A percentile compares a stretch with the other conserved stretches of the same genome.
These are phyloP conservation scores for Xylaria sp. DNA, from an alignment of 2,329 filamentous ascomycete species.

Conservation along the genomic window DNA sequence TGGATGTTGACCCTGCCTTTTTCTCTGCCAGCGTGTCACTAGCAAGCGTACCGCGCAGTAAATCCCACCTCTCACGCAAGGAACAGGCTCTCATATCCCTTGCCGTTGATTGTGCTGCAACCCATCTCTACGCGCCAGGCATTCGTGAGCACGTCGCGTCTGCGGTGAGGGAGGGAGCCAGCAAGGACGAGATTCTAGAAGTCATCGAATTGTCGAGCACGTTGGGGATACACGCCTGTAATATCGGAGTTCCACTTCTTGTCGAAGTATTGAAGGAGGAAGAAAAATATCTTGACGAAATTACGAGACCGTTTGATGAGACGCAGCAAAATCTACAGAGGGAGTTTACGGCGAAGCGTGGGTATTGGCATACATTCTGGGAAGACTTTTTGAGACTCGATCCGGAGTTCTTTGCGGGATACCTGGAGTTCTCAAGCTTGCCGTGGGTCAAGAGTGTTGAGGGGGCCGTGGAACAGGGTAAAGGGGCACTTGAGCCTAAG, in stretches of 20 bases:
- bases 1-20: conserved; percentile 42
- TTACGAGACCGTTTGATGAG: conserved; percentile 50
- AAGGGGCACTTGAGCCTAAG: conserved; percentile 55
- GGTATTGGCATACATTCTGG: conserved; percentile 60
- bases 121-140: conserved; percentile 57
- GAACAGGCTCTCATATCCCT: conserved; percentile 56
- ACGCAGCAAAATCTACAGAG: conserved; percentile 52
- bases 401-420: conserved; percentile 60
- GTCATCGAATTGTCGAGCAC: conserved; percentile 56
- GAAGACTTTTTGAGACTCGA: conserved; percentile 56
- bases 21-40: conserved; percentile 44
- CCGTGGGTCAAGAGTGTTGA: conserved; percentile 52
- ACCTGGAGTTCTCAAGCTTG: conserved; percentile 57
- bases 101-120: conserved; percentile 55
- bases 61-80: conserved; percentile 52
- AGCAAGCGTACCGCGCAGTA: conserved; percentile 43
- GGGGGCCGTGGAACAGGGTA: conserved; percentile 25
- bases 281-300: conserved; percentile 45
- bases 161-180: conserved; percentile 54
- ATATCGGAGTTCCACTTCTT: conserved; percentile 58
- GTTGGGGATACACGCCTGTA: conserved; percentile 59
- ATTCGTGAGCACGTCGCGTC: conserved; percentile 54
- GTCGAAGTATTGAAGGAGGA: conserved; percentile 59
- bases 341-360: conserved; percentile 57
- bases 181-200: conserved; percentile 56